Evolutionary conservation across 345 rosid species (phyloP), one percentile per base, ranked within the genome.

Genomic region (Sonneratia alba): DNA sequence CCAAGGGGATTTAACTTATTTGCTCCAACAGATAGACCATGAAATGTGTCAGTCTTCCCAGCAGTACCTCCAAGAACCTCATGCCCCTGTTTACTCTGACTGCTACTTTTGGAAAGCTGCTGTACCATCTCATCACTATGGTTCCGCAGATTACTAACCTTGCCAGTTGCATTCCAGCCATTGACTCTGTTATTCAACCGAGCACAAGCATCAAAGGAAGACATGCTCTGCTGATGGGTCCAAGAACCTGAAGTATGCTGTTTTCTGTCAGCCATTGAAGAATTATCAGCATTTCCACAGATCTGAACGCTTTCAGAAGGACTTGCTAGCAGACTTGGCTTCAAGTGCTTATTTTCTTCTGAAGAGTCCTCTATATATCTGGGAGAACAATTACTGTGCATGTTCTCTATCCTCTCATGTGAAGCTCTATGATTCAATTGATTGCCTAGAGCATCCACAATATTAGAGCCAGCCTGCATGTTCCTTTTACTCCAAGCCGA

Each of bases 21-120:
- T 51, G 72, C 11, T 14, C 63, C 81, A 70, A 66, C 71, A 80
- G 77, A 16, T 53, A 53, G 66, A 62, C 66, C 40, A 74, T 84
- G 79, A 85, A 82, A 77, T 67, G 84, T 76, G 76, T 72, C 85
- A 72, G 45, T 42, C 10, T 81, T 86, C 84, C 85, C 78, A 16
- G 61, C 42, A 67, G 66, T 77, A 81, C 76, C 45, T 71, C 80
- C 77, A 71, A 67, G 80, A 53, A 64, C 74, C 68, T 80, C 83
- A 66, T 65, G 74, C 64, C 69, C 36, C 24, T 49, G 22, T 69
- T 70, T 77, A 49, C 61, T 80, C 3, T 64, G 70, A 71, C 77
- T 79, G 66, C 48, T 36, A 71, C 63, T 74, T 66, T 73, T 71
- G 43, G 77, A 73, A 76, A 62, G 68, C 51, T 79, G 86, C 70